phyloP scores from a whole-genome alignment of 73 alveolate genomes.

The Uronychia setigera region DNA sequence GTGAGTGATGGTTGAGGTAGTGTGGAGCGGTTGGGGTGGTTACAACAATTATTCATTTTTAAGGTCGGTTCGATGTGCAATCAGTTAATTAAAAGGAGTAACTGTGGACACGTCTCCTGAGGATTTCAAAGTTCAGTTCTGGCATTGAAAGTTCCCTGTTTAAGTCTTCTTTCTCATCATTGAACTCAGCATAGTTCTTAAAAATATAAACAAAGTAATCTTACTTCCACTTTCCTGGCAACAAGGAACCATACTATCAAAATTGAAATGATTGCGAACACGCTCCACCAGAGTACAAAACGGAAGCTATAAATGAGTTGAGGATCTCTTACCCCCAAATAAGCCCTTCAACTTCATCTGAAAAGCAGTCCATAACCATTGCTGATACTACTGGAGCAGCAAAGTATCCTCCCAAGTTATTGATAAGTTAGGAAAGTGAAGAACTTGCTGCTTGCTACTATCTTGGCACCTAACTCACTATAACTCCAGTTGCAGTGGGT shows the following conservation, averaged over 20 bases:
- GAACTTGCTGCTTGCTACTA: slow-evolving; percentile 89
- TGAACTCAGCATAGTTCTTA: slow-evolving; percentile 3
- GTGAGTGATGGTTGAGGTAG: too few relatives aligned
- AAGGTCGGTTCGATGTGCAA: too few relatives aligned
- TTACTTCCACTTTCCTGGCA: too few relatives aligned
- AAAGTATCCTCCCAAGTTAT: slow-evolving; percentile 91
- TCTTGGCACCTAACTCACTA: slow-evolving; percentile 80
- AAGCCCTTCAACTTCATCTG: slow-evolving; percentile 82
- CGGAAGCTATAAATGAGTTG: too few relatives aligned
- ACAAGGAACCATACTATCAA: too few relatives aligned
- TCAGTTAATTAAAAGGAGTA: slow-evolving; percentile 62
- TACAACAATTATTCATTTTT: too few relatives aligned
- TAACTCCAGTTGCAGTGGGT: slow-evolving; percentile 93
- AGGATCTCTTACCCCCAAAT: slow-evolving; percentile 97
- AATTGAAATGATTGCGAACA: too few relatives aligned
- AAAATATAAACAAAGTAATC: background rate
- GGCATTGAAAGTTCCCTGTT: slow-evolving; percentile 56
- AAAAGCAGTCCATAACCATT: slow-evolving; percentile 88
- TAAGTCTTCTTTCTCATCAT: background rate
- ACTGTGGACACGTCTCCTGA: slow-evolving; percentile 65
- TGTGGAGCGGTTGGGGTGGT: too few relatives aligned
- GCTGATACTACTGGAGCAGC: slow-evolving; percentile 89
- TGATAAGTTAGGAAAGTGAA: slow-evolving; percentile 82
- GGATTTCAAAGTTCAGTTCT: slow-evolving; percentile 49
- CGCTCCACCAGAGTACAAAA: too few relatives aligned